Percentiles rank a stretch among this genome's conserved stretches.
phyloP scores from a whole-genome alignment of 306 rosid species.

The Amphicarpaea edgeworthii region DNA sequence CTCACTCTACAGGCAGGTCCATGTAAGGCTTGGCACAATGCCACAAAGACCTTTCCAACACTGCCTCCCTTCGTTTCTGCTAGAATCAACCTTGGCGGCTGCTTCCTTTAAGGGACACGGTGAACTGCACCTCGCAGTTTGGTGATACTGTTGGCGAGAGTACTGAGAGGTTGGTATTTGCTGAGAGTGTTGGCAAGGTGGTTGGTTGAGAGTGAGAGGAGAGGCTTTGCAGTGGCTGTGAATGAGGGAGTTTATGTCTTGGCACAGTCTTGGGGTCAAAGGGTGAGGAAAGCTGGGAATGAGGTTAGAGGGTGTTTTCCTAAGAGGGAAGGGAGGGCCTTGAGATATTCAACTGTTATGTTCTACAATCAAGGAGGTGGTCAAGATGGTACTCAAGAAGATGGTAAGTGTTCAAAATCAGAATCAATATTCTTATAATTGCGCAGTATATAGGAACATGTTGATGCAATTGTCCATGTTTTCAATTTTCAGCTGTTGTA shows the following conservation, averaged over 20 bases:
- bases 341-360: constrained; percentile 4
- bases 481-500: constrained; percentile 11
- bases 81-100: constrained; percentile 14
- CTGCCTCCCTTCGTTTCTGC: not conserved
- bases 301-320: constrained; percentile 22
- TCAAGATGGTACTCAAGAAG: not conserved
- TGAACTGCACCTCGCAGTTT: constrained; percentile 24
- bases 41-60: constrained; percentile 4
- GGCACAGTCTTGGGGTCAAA: constrained; percentile 9
- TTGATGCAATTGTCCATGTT: not conserved
- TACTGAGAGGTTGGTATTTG: not conserved
- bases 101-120: constrained; percentile 14
- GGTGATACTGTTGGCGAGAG: not conserved
- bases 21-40: constrained; percentile 13
- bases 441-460: too few relatives aligned
- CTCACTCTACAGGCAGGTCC: not conserved
- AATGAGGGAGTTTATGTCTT: constrained; percentile 23
- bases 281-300: constrained; percentile 35
- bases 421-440: too few relatives aligned
- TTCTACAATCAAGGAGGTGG: constrained; percentile 25
- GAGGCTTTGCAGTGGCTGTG: not conserved
- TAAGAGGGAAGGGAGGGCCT: constrained; percentile 29
- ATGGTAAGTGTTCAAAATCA: too few relatives aligned
- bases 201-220: constrained; percentile 10
- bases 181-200: not conserved